Evolutionary conservation across 1,139 yeast genomes (phyloP).

Genomic region (Dujonia santamariae): DNA sequence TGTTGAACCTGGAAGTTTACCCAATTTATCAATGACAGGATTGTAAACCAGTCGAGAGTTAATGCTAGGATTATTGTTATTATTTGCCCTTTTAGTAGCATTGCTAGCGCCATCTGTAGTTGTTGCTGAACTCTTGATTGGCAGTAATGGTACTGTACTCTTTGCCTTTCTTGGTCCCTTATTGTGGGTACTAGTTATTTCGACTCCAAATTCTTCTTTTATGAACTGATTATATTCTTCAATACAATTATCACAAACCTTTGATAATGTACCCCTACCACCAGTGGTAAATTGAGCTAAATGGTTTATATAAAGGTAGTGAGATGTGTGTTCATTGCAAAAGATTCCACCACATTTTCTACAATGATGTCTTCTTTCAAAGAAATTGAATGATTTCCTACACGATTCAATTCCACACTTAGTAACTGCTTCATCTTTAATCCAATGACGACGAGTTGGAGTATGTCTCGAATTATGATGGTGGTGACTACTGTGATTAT

Average conservation of each 20-base stretch:
- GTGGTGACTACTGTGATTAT: slow-evolving; percentile 9
- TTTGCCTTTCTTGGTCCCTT: not conserved
- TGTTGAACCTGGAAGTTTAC: not conserved
- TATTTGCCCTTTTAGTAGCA: too few relatives aligned
- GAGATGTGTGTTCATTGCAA: slow-evolving; percentile 67
- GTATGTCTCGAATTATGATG: slow-evolving; percentile 37
- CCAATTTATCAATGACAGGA: slow-evolving; percentile 23
- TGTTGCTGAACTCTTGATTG: not conserved
- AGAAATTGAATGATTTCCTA: slow-evolving; percentile 59
- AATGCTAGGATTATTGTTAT: too few relatives aligned
- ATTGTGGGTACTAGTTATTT: slow-evolving; percentile 4
- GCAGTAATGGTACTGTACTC: slow-evolving; percentile 1
- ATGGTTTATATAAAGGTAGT: slow-evolving; percentile 58
- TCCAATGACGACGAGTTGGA: slow-evolving; percentile 76
- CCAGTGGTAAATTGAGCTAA: slow-evolving; percentile 75
- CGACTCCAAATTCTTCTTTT: slow-evolving; percentile 37
- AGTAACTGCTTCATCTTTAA: slow-evolving; percentile 61
- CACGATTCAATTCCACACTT: slow-evolving; percentile 64
- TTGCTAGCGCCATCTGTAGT: too few relatives aligned
- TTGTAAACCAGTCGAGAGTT: not conserved
- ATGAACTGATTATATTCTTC: slow-evolving; percentile 60
- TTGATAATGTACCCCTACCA: slow-evolving; percentile 67
- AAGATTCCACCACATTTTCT: slow-evolving; percentile 91
- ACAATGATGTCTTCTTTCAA: slow-evolving; percentile 91
- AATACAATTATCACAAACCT: slow-evolving; percentile 78